A percentile compares a stretch with the other conserved stretches of the same genome.
These are phyloP conservation scores for Raphanus hybrid DNA, from an alignment of 441 rosid species.

Conservation along the genomic window DNA sequence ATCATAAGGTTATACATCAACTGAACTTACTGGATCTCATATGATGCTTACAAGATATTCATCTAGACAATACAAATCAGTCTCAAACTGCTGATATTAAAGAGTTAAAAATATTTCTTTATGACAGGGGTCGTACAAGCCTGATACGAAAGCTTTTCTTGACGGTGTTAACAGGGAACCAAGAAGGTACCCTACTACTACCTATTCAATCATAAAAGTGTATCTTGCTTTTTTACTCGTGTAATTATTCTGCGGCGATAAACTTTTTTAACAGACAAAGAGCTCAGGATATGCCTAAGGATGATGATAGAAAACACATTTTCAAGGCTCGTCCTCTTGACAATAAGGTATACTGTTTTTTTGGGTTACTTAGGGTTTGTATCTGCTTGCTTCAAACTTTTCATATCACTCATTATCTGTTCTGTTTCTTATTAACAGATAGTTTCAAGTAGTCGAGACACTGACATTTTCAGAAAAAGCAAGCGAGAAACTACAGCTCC, in stretches of 20 bases:
- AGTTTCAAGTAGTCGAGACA: slow-evolving; percentile 53
- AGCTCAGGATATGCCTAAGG: slow-evolving; percentile 46
- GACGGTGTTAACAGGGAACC: slow-evolving; percentile 54
- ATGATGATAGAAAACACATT: slow-evolving; percentile 46
- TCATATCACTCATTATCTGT: slow-evolving; percentile 10
- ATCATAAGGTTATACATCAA: slow-evolving; percentile 58
- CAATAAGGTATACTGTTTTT: slow-evolving; percentile 59
- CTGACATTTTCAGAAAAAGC: slow-evolving; percentile 64
- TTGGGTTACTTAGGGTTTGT: not conserved
- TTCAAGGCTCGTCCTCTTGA: slow-evolving; percentile 69
- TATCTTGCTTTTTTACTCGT: slow-evolving; percentile 3
- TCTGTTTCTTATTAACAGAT: slow-evolving; percentile 45
- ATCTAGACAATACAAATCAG: not conserved
- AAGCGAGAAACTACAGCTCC: slow-evolving; percentile 77
- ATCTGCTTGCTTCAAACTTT: slow-evolving; percentile 26
- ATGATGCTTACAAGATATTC: not conserved
- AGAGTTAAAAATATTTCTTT: too few relatives aligned
- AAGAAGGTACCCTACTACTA: slow-evolving; percentile 49
- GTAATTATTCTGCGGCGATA: not conserved
- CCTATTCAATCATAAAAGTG: not conserved
- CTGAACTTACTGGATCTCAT: slow-evolving; percentile 9
- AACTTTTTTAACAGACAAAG: slow-evolving; percentile 43
- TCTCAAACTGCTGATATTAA: slow-evolving; percentile 8
- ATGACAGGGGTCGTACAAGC: slow-evolving; percentile 53
- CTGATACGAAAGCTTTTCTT: slow-evolving; percentile 42